Percentiles rank a stretch among this genome's conserved stretches.
phyloP scores from a whole-genome alignment of 2,329 filamentous ascomycete genomes.

The Trichoderma citrinoviride region DNA sequence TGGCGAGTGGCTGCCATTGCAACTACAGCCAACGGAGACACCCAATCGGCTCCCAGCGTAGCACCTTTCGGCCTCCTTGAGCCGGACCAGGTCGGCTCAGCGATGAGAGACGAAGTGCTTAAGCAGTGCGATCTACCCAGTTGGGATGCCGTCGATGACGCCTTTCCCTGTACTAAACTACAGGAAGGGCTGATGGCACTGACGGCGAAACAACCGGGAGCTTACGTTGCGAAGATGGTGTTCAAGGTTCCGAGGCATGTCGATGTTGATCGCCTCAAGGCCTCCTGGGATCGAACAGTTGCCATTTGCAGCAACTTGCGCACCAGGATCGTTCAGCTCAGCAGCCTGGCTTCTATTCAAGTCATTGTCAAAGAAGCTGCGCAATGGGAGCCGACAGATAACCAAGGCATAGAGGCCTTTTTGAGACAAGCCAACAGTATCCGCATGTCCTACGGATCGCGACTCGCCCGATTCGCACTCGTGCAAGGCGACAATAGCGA shows the following conservation, averaged over 20 bases:
- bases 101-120: neutral
- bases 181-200: constrained; percentile 15
- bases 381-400: neutral
- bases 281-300: constrained; percentile 28
- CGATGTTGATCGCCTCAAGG: neutral
- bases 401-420: neutral
- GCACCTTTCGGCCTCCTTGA: neutral
- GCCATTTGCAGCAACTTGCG: constrained; percentile 11
- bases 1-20: constrained; percentile 1
- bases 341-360: neutral
- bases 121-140: neutral
- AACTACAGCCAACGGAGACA: neutral
- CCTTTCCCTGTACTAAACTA: neutral
- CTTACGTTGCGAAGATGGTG: neutral
- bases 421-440: neutral
- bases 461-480: neutral
- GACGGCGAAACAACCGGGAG: constrained; percentile 1
- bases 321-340: constrained; percentile 9
- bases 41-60: neutral
- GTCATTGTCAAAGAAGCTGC: neutral
- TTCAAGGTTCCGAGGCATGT: constrained; percentile 12
- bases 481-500: neutral
- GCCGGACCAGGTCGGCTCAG: neutral
- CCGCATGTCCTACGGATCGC: neutral
- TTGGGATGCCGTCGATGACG: constrained; percentile 2